Conservation (phyloP, 2,329 filamentous ascomycete species). For the Colletotrichum lindemuthianum region DNA sequence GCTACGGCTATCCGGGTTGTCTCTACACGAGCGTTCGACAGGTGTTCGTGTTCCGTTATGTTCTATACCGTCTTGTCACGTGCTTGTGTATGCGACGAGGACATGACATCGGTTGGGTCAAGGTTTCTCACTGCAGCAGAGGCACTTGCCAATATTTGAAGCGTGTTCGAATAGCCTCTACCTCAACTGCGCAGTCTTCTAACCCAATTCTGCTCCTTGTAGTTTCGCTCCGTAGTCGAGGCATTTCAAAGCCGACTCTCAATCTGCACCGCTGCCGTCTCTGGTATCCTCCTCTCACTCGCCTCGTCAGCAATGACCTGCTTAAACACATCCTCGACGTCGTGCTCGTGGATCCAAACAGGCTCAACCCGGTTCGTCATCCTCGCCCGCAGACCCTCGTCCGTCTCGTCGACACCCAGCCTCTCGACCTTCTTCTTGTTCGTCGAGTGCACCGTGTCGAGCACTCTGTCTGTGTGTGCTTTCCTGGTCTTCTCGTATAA, state of each 20-base stretch:
- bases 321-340: slow-evolving; percentile 51
- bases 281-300: neutral
- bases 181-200: too few species aligned
- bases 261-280: slow-evolving; percentile 1
- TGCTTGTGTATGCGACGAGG: too few species aligned
- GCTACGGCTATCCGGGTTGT: too few species aligned
- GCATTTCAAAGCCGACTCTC: slow-evolving; percentile 19
- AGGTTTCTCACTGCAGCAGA: too few species aligned
- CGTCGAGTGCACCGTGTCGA: slow-evolving; percentile 46
- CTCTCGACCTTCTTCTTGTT: slow-evolving; percentile 43
- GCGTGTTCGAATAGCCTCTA: too few species aligned
- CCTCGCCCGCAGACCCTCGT: slow-evolving; percentile 48
- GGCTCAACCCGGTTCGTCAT: slow-evolving; percentile 50
- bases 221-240: neutral
- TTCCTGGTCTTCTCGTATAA: slow-evolving; percentile 56
- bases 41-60: too few species aligned
- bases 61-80: too few species aligned
- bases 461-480: slow-evolving; percentile 50
- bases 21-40: too few species aligned
- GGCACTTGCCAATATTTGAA: too few species aligned
- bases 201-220: too few species aligned
- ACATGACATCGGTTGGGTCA: too few species aligned
- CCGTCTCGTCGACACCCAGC: slow-evolving; percentile 43
- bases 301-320: slow-evolving; percentile 20
- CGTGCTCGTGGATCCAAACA: slow-evolving; percentile 58